Evolutionary conservation across 768 basidiomycete species (phyloP).

Genomic region (Termitomyces titanicus): DNA sequence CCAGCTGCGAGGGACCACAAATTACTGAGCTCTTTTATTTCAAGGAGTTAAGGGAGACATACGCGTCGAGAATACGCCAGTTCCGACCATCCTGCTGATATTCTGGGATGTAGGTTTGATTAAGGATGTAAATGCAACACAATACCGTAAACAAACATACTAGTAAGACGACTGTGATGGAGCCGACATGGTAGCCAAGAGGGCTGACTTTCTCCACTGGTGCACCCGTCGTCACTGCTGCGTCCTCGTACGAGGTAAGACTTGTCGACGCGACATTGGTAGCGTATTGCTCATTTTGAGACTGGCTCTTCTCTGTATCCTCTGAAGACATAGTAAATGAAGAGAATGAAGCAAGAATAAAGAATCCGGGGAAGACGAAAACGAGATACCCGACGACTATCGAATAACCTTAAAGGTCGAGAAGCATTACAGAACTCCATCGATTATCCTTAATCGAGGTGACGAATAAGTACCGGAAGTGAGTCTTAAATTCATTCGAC

Average conservation of each 20-base stretch:
- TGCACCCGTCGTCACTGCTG: conserved; percentile 24
- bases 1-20: conserved; percentile 19
- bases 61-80: conserved; percentile 32
- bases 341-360: background rate
- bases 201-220: conserved; percentile 31
- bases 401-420: background rate
- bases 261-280: conserved; percentile 14
- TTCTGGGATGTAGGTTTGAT: conserved; percentile 20
- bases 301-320: conserved; percentile 4
- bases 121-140: background rate
- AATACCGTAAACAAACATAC: background rate
- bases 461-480: no score
- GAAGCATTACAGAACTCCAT: background rate
- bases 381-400: no score
- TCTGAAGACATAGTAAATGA: conserved; percentile 13
- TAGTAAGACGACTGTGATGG: conserved; percentile 13
- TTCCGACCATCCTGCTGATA: conserved; percentile 35
- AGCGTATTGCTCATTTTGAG: conserved; percentile 13
- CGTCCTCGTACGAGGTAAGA: conserved; percentile 26
- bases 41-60: conserved; percentile 1
- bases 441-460: no score
- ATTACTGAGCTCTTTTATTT: background rate
- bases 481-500: no score
- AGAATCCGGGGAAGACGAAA: background rate
- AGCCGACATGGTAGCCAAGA: conserved; percentile 32